phyloP scores from a whole-genome alignment of 129 eudicot species.

The Centaurea solstitialis region DNA sequence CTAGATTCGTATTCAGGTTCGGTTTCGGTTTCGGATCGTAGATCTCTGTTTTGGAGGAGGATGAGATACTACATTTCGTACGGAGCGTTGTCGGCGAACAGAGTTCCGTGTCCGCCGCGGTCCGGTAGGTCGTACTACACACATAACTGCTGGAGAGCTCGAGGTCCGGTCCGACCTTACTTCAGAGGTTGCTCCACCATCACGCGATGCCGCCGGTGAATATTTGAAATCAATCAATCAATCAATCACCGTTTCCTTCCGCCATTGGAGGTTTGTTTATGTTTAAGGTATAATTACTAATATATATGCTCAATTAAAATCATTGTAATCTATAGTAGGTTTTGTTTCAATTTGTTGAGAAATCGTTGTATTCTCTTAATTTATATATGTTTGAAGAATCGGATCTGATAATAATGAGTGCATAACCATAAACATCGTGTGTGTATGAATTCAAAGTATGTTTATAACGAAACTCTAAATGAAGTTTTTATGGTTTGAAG shows the following conservation, averaged over 20 bases:
- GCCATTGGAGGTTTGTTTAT: not conserved
- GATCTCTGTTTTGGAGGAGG: slow-evolving; percentile 57
- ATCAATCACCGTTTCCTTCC: not conserved
- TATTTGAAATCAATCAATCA: too few species aligned
- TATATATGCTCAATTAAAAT: slow-evolving; percentile 5
- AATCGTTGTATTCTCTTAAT: not conserved
- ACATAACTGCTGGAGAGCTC: slow-evolving; percentile 60
- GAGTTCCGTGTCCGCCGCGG: slow-evolving; percentile 81
- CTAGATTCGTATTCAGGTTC: not conserved
- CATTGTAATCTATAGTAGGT: not conserved
- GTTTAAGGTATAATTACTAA: not conserved
- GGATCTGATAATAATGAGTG: not conserved
- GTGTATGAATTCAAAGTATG: not conserved
- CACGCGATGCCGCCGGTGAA: slow-evolving; percentile 71
- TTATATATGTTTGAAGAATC: not conserved
- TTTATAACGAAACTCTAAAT: not conserved
- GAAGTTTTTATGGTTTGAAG: too few species aligned
- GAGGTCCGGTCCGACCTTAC: slow-evolving; percentile 67
- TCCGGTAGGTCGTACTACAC: slow-evolving; percentile 86
- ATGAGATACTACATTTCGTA: slow-evolving; percentile 63
- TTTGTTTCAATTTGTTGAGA: not conserved
- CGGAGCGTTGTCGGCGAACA: slow-evolving; percentile 75
- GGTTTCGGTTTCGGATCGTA: slow-evolving; percentile 21
- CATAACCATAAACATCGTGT: not conserved
- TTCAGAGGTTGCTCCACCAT: slow-evolving; percentile 77